Percentiles rank a stretch among this genome's conserved stretches.
Conservation (phyloP, 768 basidiomycete species). For the Rhodosporidiobolus odoratus region DNA sequence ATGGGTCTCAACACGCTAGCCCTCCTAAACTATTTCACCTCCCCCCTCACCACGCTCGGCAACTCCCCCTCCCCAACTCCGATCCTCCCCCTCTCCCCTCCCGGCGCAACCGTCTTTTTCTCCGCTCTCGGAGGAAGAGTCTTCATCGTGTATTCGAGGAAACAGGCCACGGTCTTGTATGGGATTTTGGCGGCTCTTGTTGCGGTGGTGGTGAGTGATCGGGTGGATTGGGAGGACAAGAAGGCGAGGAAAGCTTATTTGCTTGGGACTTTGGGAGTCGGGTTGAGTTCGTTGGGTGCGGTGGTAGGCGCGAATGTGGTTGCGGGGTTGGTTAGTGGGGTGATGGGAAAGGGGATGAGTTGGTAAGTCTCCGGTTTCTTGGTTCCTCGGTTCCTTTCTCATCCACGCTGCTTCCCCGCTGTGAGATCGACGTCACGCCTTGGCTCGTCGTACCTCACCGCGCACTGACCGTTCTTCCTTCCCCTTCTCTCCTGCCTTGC, state of each 20-base stretch:
- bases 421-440: no score
- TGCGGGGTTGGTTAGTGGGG: conserved; percentile 62
- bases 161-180: conserved; percentile 42
- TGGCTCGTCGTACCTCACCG: background rate
- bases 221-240: conserved; percentile 30
- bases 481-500: background rate
- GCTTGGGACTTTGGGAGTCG: conserved; percentile 54
- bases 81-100: conserved; percentile 57
- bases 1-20: conserved; percentile 85
- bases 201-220: conserved; percentile 33
- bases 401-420: no score
- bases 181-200: conserved; percentile 23
- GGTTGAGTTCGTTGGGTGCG: conserved; percentile 56
- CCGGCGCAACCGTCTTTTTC: conserved; percentile 60
- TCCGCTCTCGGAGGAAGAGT: conserved; percentile 63
- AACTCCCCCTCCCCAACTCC: conserved; percentile 50
- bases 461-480: no score
- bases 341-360: conserved; percentile 66
- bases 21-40: conserved; percentile 67
- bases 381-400: background rate
- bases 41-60: conserved; percentile 51
- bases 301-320: conserved; percentile 63
- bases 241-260: conserved; percentile 39
- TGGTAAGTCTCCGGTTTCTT: conserved; percentile 50
- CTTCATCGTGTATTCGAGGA: conserved; percentile 52